These are phyloP conservation scores for Cronartium quercuum DNA, from an alignment of 1,284 basidiomycete species.

Conservation along the genomic window DNA sequence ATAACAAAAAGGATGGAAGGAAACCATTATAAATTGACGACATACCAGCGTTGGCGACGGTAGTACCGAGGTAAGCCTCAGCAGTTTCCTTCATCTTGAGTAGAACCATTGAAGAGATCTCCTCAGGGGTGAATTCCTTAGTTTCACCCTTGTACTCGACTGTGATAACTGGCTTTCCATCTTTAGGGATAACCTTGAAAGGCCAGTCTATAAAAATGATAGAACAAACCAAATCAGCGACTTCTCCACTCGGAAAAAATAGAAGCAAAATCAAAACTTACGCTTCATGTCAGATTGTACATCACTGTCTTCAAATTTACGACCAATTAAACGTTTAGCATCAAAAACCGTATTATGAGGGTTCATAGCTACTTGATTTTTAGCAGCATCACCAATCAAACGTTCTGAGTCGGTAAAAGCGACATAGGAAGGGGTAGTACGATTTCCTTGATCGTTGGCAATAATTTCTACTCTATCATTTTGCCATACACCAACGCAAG, in stretches of 20 bases:
- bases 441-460: constrained; percentile 83
- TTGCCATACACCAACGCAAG: constrained; percentile 93
- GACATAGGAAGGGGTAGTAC: constrained; percentile 90
- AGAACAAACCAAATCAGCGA: background rate
- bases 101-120: constrained; percentile 95
- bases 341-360: constrained; percentile 65
- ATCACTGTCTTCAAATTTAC: constrained; percentile 74
- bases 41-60: constrained; percentile 81
- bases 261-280: background rate
- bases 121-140: constrained; percentile 66
- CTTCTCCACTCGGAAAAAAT: too few species aligned
- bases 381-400: constrained; percentile 90
- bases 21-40: constrained; percentile 23
- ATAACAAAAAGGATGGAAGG: constrained; percentile 6
- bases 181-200: constrained; percentile 76
- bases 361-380: constrained; percentile 73
- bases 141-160: constrained; percentile 56
- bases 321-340: constrained; percentile 82
- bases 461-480: constrained; percentile 99
- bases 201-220: constrained; percentile 54
- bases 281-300: constrained; percentile 90
- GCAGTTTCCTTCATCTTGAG: constrained; percentile 98
- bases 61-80: constrained; percentile 87
- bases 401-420: constrained; percentile 88
- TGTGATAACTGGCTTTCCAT: constrained; percentile 73